phyloP scores from a whole-genome alignment of 164 flowering plant genomes.

The Buxus sempervirens region DNA sequence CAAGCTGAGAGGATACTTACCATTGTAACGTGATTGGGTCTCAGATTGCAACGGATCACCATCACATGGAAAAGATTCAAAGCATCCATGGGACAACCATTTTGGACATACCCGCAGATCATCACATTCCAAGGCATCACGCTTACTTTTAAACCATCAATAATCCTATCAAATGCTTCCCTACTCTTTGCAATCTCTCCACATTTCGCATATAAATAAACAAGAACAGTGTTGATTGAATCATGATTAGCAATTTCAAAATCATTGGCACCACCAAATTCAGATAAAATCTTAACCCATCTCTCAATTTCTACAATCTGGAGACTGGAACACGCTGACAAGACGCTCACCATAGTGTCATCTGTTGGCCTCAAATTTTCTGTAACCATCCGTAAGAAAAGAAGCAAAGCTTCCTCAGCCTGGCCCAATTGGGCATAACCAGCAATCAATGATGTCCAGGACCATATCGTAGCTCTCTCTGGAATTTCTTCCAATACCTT shows the following conservation, averaged over 20 bases:
- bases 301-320: conserved; percentile 28
- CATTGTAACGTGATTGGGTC: conserved; percentile 73
- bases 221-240: conserved; percentile 30
- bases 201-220: conserved; percentile 54
- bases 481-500: conserved; percentile 65
- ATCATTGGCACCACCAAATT: conserved; percentile 7
- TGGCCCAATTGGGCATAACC: conserved; percentile 45
- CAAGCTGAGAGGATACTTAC: conserved; percentile 68
- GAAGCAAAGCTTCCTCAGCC: conserved; percentile 37
- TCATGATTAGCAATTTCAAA: conserved; percentile 4
- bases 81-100: conserved; percentile 49
- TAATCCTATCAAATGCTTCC: conserved; percentile 36
- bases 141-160: conserved; percentile 29
- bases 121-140: conserved; percentile 61
- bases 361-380: conserved; percentile 40
- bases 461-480: conserved; percentile 26
- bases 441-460: conserved; percentile 62
- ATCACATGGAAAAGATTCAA: conserved; percentile 40
- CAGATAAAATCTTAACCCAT: conserved; percentile 35
- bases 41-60: conserved; percentile 19
- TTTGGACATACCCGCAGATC: conserved; percentile 48
- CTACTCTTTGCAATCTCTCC: conserved; percentile 46
- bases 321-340: conserved; percentile 62
- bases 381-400: conserved; percentile 44
- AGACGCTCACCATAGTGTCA: conserved; percentile 64